Percentiles rank a stretch among this genome's conserved stretches.
These are phyloP conservation scores for Saitozyma sp. DNA, from an alignment of 768 basidiomycete genomes.

Conservation along the genomic window DNA sequence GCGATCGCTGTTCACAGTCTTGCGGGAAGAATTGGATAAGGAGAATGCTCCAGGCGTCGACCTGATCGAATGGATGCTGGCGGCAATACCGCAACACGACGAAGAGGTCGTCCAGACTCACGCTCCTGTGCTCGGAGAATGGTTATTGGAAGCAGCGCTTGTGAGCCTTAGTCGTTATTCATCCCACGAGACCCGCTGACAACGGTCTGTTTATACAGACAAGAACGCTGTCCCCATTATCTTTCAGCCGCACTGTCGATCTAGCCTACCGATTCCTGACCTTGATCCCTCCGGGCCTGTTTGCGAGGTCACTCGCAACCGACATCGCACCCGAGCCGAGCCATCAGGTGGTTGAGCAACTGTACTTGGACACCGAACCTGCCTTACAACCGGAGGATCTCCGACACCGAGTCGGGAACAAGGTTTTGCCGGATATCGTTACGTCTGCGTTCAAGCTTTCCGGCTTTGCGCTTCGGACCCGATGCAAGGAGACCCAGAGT, in stretches of 20 bases:
- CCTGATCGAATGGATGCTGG: conserved; percentile 71
- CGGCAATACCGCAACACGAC: conserved; percentile 73
- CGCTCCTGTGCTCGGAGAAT: conserved; percentile 60
- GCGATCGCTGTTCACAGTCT: conserved; percentile 65
- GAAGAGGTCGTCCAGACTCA: conserved; percentile 82
- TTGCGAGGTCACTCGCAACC: no score
- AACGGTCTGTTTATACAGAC: no score
- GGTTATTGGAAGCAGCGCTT: conserved; percentile 60
- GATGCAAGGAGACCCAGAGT: conserved; percentile 1
- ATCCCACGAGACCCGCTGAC: no score
- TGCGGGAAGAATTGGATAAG: neutral
- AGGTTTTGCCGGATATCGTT: conserved; percentile 30
- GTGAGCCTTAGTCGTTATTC: conserved; percentile 55
- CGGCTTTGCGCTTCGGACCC: neutral
- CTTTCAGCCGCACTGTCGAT: no score
- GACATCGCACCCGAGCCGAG: no score
- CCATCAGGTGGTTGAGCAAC: no score
- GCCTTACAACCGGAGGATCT: no score
- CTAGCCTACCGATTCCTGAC: no score
- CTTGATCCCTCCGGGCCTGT: no score
- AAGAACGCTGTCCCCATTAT: no score
- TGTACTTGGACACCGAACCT: no score
- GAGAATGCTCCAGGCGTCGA: conserved; percentile 19
- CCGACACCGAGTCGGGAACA: neutral
- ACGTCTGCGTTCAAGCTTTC: conserved; percentile 27